phyloP scores from a whole-genome alignment of 2,329 filamentous ascomycete genomes.

The Didymella arachidicola region DNA sequence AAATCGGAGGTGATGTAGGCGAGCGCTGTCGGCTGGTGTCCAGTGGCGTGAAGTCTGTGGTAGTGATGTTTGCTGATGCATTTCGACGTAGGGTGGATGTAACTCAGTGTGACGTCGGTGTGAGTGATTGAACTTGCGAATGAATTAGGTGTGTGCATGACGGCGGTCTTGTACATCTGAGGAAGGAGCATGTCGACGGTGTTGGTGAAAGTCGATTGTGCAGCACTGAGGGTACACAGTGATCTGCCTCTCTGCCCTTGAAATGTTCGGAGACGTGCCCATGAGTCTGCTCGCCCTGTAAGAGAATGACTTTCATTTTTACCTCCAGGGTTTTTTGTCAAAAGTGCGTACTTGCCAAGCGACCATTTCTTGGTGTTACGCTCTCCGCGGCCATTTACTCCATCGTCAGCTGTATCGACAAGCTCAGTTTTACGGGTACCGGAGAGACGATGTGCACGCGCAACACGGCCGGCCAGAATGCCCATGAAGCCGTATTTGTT shows the following conservation, averaged over 20 bases:
- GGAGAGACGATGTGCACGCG: background rate
- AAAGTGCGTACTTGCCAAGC: background rate
- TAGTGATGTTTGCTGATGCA: background rate
- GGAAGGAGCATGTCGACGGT: too few species aligned
- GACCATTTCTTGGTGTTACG: background rate
- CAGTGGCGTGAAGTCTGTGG: conserved; percentile 9
- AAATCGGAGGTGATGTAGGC: conserved; percentile 9
- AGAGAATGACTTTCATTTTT: background rate
- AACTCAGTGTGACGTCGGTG: background rate
- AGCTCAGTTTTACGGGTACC: background rate
- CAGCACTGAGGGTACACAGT: background rate
- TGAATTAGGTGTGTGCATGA: background rate
- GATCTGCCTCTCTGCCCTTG: background rate
- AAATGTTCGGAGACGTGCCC: background rate
- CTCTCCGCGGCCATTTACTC: background rate
- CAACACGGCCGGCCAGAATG: background rate
- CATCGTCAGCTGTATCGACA: background rate
- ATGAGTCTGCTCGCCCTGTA: background rate
- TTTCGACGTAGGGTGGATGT: background rate
- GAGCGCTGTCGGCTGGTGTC: conserved; percentile 13
- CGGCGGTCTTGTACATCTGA: background rate
- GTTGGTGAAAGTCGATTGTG: background rate
- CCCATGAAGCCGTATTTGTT: too few species aligned
- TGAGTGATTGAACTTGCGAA: background rate
- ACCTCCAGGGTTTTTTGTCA: background rate